These are phyloP conservation scores for Solanum chacoense DNA, from an alignment of 305 asterid species.

Conservation along the genomic window DNA sequence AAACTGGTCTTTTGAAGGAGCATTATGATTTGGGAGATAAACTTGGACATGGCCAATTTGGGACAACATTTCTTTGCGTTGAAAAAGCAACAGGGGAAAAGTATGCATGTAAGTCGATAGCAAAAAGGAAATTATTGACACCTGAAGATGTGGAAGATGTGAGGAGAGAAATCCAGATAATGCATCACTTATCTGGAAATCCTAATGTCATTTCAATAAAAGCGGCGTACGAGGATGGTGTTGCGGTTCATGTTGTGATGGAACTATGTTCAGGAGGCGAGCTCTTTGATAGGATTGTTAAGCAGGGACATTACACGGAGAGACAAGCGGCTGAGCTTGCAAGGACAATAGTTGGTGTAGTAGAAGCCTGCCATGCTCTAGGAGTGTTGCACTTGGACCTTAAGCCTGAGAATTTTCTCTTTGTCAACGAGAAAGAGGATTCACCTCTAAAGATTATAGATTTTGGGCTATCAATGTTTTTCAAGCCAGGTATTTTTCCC, in stretches of 20 bases:
- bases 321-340: constrained; percentile 67
- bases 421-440: constrained; percentile 61
- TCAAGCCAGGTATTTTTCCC: constrained; percentile 58
- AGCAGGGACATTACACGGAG: constrained; percentile 68
- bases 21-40: constrained; percentile 16
- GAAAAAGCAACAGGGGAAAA: constrained; percentile 40
- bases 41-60: constrained; percentile 7
- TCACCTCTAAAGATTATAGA: constrained; percentile 77
- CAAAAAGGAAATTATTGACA: constrained; percentile 44
- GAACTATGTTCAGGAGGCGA: constrained; percentile 82
- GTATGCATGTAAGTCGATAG: constrained; percentile 65
- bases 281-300: constrained; percentile 71
- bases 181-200: constrained; percentile 62
- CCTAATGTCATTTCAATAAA: constrained; percentile 48
- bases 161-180: constrained; percentile 62
- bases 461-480: constrained; percentile 76
- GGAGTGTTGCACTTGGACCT: constrained; percentile 90
- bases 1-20: constrained; percentile 51
- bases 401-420: constrained; percentile 91
- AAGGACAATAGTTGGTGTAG: constrained; percentile 59
- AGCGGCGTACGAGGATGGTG: constrained; percentile 76
- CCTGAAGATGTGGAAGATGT: constrained; percentile 63
- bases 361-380: constrained; percentile 70
- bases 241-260: constrained; percentile 80
- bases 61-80: constrained; percentile 43